Conservation (phyloP, 495 filamentous ascomycete genomes). For the Neurospora sp. region DNA sequence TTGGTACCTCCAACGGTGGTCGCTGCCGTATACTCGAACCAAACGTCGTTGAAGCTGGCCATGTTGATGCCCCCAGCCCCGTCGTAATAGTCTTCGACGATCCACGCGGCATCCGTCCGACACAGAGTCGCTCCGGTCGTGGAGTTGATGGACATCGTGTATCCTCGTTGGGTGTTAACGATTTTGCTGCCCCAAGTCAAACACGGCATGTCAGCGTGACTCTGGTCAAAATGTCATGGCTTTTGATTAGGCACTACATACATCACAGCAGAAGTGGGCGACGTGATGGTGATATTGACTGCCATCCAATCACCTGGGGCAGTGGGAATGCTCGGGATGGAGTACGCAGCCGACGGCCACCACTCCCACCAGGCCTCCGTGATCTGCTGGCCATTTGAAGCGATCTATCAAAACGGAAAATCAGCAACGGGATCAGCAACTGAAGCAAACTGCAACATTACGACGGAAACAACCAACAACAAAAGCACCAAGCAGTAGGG, state of each 20-base stretch:
- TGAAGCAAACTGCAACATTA: not conserved
- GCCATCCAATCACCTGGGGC: slow-evolving; percentile 46
- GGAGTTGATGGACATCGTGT: slow-evolving; percentile 36
- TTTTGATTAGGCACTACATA: slow-evolving; percentile 5
- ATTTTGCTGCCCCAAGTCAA: slow-evolving; percentile 11
- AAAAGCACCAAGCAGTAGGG: not conserved
- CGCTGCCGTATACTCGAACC: slow-evolving; percentile 22
- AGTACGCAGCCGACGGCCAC: slow-evolving; percentile 44
- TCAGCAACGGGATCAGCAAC: not conserved
- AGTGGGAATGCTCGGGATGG: slow-evolving; percentile 37
- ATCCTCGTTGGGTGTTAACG: slow-evolving; percentile 38
- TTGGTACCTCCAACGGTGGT: slow-evolving; percentile 10
- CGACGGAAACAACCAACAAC: not conserved
- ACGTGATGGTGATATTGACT: slow-evolving; percentile 36
- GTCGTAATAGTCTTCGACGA: slow-evolving; percentile 29
- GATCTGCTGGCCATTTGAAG: slow-evolving; percentile 19
- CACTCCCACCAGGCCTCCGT: slow-evolving; percentile 52
- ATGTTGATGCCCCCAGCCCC: slow-evolving; percentile 18
- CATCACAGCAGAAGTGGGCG: slow-evolving; percentile 34
- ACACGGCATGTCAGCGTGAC: not conserved
- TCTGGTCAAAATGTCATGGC: not conserved
- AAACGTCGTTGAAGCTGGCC: slow-evolving; percentile 24
- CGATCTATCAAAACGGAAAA: slow-evolving; percentile 5
- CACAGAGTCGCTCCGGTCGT: slow-evolving; percentile 20
- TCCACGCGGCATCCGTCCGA: slow-evolving; percentile 27